phyloP scores from a whole-genome alignment of 371 early-diverging fungal species.

The Entomophthora muscae region DNA sequence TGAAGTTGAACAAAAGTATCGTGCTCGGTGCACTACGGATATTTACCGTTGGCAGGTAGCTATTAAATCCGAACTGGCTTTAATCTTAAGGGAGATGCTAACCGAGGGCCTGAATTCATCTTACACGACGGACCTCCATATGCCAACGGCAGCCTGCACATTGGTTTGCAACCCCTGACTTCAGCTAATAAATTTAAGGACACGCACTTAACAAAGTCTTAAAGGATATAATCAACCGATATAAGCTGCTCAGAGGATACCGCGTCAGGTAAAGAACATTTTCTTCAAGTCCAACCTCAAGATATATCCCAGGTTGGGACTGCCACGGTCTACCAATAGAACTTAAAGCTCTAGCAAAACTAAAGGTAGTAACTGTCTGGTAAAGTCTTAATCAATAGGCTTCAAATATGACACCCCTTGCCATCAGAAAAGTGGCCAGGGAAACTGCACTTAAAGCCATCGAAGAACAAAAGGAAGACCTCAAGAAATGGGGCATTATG shows the following conservation, averaged over 20 bases:
- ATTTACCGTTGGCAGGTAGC: background rate
- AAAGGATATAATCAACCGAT: constrained; percentile 84
- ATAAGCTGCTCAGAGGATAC: constrained; percentile 67
- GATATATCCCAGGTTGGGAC: constrained; percentile 91
- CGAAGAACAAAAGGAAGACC: constrained; percentile 39
- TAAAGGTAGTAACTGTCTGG: constrained; percentile 25
- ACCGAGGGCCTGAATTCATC: constrained; percentile 25
- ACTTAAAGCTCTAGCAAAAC: constrained; percentile 60
- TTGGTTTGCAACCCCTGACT: constrained; percentile 20
- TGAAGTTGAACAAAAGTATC: background rate
- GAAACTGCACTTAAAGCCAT: constrained; percentile 48
- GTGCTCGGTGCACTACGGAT: background rate
- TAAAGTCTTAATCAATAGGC: constrained; percentile 7
- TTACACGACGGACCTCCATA: constrained; percentile 96
- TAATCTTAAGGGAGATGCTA: background rate
- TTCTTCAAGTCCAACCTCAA: constrained; percentile 10
- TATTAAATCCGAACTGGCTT: background rate
- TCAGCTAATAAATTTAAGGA: constrained; percentile 19
- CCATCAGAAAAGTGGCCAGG: constrained; percentile 48
- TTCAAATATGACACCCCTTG: constrained; percentile 30
- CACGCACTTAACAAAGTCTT: constrained; percentile 89
- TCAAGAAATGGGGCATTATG: constrained; percentile 59
- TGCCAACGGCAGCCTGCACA: constrained; percentile 87
- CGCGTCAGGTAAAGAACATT: constrained; percentile 43
- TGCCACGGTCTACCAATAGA: constrained; percentile 96